Conservation (phyloP, 352 stramenopile genomes). For the Phytophthora quininea region DNA sequence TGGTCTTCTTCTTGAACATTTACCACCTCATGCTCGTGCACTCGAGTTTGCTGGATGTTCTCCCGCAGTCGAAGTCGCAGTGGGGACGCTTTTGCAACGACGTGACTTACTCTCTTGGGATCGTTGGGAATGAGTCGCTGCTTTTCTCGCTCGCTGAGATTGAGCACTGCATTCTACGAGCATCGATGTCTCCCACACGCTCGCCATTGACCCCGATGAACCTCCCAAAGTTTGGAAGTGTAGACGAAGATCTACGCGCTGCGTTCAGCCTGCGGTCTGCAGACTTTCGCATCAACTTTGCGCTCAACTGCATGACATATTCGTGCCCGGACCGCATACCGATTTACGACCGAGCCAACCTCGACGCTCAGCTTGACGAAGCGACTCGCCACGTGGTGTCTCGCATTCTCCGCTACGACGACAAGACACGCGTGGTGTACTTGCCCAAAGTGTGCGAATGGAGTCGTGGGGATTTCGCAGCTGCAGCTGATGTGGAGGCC, state of each 20-base stretch:
- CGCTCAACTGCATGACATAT: conserved; percentile 65
- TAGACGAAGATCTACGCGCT: conserved; percentile 29
- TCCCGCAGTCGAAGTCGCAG: conserved; percentile 52
- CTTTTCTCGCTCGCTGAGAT: conserved; percentile 61
- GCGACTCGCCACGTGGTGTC: conserved; percentile 39
- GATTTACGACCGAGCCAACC: conserved; percentile 44
- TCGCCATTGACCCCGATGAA: conserved; percentile 51
- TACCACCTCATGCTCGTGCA: conserved; percentile 62
- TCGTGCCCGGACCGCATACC: conserved; percentile 44
- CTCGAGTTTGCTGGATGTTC: conserved; percentile 43
- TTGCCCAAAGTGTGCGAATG: conserved; percentile 67
- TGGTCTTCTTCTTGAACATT: conserved; percentile 62
- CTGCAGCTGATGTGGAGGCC: conserved; percentile 4
- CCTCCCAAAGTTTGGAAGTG: conserved; percentile 43
- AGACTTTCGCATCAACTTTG: conserved; percentile 67
- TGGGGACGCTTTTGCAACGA: conserved; percentile 73
- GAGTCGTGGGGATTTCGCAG: conserved; percentile 54
- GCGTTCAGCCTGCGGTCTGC: conserved; percentile 29
- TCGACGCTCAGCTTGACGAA: conserved; percentile 58
- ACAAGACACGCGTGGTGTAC: conserved; percentile 47
- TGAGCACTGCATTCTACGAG: conserved; percentile 57
- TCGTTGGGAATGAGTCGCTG: conserved; percentile 3
- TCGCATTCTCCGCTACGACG: conserved; percentile 48
- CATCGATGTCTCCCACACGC: conserved; percentile 43
- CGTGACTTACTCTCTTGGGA: conserved; percentile 51